phyloP scores from a whole-genome alignment of 2,329 filamentous ascomycete genomes.

The Sarocladium kiliense region DNA sequence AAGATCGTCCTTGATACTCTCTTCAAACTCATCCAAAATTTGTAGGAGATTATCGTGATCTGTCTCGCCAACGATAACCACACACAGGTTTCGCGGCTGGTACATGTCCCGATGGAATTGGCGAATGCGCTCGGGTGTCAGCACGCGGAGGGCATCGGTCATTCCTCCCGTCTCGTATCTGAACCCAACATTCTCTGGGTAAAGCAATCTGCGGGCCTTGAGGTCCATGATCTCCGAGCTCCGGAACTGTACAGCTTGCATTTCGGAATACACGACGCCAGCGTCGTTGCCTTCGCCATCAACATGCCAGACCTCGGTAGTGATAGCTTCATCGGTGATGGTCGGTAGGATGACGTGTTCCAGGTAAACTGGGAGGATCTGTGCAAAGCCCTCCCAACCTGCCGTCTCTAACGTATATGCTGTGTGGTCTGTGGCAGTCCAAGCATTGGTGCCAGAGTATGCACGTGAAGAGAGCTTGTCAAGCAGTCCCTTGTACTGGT shows the following conservation, averaged over 20 bases:
- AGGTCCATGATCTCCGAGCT: slow-evolving; percentile 84
- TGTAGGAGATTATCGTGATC: slow-evolving; percentile 74
- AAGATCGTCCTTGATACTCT: slow-evolving; percentile 76
- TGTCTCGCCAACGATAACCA: slow-evolving; percentile 88
- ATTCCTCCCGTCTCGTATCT: slow-evolving; percentile 97
- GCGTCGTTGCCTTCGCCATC: slow-evolving; percentile 93
- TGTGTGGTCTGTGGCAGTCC: slow-evolving; percentile 95
- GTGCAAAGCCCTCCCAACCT: slow-evolving; percentile 94
- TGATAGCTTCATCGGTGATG: slow-evolving; percentile 85
- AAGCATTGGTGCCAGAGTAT: slow-evolving; percentile 93
- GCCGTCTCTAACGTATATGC: slow-evolving; percentile 93
- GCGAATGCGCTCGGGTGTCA: slow-evolving; percentile 88
- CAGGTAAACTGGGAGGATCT: slow-evolving; percentile 90
- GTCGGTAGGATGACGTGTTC: slow-evolving; percentile 92
- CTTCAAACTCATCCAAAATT: slow-evolving; percentile 84
- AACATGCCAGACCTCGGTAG: slow-evolving; percentile 94
- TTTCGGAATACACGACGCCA: slow-evolving; percentile 96
- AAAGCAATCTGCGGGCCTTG: slow-evolving; percentile 71
- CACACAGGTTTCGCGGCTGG: slow-evolving; percentile 88
- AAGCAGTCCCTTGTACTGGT: slow-evolving; percentile 89
- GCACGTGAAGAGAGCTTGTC: slow-evolving; percentile 91
- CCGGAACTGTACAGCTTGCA: slow-evolving; percentile 91
- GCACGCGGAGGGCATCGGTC: slow-evolving; percentile 81
- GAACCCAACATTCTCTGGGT: slow-evolving; percentile 86
- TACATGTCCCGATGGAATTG: slow-evolving; percentile 96